Evolutionary conservation across 2,329 filamentous ascomycete genomes (phyloP), one percentile per base, ranked within the genome.

Genomic region (Talaromyces sp.): DNA sequence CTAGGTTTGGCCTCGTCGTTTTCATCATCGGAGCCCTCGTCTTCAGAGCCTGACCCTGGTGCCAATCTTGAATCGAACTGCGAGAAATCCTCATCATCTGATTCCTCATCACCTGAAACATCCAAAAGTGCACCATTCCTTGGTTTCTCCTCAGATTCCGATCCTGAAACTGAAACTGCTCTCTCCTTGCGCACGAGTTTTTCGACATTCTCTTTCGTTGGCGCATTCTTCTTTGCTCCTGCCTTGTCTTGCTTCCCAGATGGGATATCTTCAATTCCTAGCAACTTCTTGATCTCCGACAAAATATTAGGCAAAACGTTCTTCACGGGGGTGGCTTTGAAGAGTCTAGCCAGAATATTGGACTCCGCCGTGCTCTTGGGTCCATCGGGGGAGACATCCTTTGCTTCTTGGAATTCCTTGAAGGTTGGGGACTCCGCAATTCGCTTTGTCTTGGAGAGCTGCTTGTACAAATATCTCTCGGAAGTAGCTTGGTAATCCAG

Each of bases 291-390:
- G 50, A 80, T 70, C 16, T 67, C 72, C 33, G 65, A 64, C 64
- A 80, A 68, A 22, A 80, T 72, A 32, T 74, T 74, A 19, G 77
- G 75, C 39, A 86, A 67, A 2, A 77, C 80, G 57, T 81, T 78
- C 66, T 80, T 81, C 11, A 85, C 82, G 1, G 81, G 82, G 49
- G 77, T 80, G 13, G 83, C 82, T 54, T 84, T 86, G 64, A 82
- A 86, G 47, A 87, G 58, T 47, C 84, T 71, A 13, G 82, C 84
- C 42, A 78, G 72, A 13, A 87, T 82, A 70, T 86, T 86, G 16
- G 81, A 73, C 47, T 77, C 74, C 1, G 80, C 78, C 0, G 72
- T 57, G 52, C 79, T 78, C 44, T 70, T 67, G 16, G 75, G 68
- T 6, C 74, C 67, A 13, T 74, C 67, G 3, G 68, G 52, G 7